Percentiles rank a stretch among this genome's conserved stretches.
These are phyloP conservation scores for Lactarius quietus DNA, from an alignment of 768 basidiomycete genomes.

Conservation along the genomic window DNA sequence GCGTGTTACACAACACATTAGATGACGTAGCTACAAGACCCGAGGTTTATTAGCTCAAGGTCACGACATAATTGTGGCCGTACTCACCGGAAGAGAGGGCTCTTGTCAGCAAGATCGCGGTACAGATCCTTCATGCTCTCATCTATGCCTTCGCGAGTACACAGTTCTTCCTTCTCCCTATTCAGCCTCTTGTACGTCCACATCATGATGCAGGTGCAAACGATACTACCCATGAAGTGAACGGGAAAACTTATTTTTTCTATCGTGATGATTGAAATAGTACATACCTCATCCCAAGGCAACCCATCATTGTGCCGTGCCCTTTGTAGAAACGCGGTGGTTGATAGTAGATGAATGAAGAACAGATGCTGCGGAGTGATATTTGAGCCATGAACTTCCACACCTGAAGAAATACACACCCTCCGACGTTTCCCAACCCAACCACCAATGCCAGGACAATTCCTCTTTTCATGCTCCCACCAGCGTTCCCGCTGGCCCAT, in stretches of 20 bases:
- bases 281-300: slow-evolving; percentile 30
- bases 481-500: slow-evolving; percentile 54
- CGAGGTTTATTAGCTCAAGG: not conserved
- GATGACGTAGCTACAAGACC: slow-evolving; percentile 16
- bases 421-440: slow-evolving; percentile 54
- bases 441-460: slow-evolving; percentile 52
- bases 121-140: slow-evolving; percentile 41
- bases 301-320: slow-evolving; percentile 39
- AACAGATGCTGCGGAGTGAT: slow-evolving; percentile 35
- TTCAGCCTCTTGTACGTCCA: slow-evolving; percentile 49
- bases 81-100: slow-evolving; percentile 54
- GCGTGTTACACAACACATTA: not conserved
- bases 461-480: slow-evolving; percentile 52
- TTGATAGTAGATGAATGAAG: slow-evolving; percentile 42
- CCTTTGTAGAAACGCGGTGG: slow-evolving; percentile 39
- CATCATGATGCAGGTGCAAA: slow-evolving; percentile 44
- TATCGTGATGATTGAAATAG: not conserved
- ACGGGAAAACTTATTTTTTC: slow-evolving; percentile 14
- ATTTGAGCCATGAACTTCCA: not conserved
- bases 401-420: slow-evolving; percentile 32
- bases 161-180: slow-evolving; percentile 44
- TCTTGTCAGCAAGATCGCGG: slow-evolving; percentile 48
- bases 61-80: not conserved
- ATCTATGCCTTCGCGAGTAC: slow-evolving; percentile 43
- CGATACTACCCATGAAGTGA: slow-evolving; percentile 34